Percentiles rank a stretch among this genome's conserved stretches.
These are phyloP conservation scores for Verbascum thapsus DNA, from an alignment of 257 asterid species.

Conservation along the genomic window DNA sequence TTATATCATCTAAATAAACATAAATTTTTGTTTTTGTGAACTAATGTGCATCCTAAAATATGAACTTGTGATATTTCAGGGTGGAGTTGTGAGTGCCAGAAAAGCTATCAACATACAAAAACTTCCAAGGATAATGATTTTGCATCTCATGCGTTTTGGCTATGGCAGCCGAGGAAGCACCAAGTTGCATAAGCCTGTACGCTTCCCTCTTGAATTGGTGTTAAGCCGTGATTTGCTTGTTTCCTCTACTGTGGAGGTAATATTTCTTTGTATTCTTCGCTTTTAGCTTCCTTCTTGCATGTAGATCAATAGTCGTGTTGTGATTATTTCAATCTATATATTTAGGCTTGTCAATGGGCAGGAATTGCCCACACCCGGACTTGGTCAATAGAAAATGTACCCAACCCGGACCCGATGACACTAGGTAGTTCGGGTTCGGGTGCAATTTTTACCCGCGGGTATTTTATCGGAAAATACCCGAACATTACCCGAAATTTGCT, in stretches of 20 bases:
- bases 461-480: too few relatives aligned
- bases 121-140: slow-evolving; percentile 83
- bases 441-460: too few relatives aligned
- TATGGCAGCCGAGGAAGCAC: slow-evolving; percentile 81
- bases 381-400: too few relatives aligned
- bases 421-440: too few relatives aligned
- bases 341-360: too few relatives aligned
- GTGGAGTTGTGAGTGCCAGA: slow-evolving; percentile 69
- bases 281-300: slow-evolving; percentile 19
- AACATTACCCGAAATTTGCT: too few relatives aligned
- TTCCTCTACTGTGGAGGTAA: slow-evolving; percentile 74
- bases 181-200: slow-evolving; percentile 76
- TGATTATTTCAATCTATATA: not conserved
- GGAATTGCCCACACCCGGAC: too few relatives aligned
- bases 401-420: too few relatives aligned
- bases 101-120: slow-evolving; percentile 68
- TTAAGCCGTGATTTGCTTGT: slow-evolving; percentile 77
- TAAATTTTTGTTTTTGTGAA: not conserved
- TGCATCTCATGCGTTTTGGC: slow-evolving; percentile 85
- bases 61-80: slow-evolving; percentile 47
- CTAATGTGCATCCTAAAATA: too few relatives aligned
- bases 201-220: slow-evolving; percentile 68
- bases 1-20: not conserved
- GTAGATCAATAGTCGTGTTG: slow-evolving; percentile 15
- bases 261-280: slow-evolving; percentile 7